Evolutionary conservation across 2,329 filamentous ascomycete species (phyloP), one percentile per base, ranked within the genome.

Genomic region (Aureobasidium lini): DNA sequence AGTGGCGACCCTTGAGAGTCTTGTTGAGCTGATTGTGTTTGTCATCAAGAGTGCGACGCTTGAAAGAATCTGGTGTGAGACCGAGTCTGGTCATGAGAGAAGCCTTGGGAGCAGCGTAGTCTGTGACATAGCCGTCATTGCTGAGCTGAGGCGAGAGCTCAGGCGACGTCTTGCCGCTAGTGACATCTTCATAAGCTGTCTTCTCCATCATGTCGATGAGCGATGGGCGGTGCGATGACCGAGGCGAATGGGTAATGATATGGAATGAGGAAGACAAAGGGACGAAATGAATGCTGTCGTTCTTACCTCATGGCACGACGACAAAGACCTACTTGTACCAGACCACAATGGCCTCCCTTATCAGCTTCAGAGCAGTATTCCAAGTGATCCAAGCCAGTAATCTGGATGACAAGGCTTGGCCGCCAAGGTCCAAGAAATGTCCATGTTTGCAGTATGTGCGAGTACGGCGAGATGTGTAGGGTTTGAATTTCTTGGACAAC

Each of bases 1-100:
- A 52, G 60, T 70, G 69, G 6, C 69, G 61, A 28, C 61, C 57
- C 60, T 69, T 68, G 61, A 63, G 56, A 13, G 67, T 69, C 64
- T 69, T 65, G 65, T 70, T 70, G 40, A 70, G 62, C 60, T 68
- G 67, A 54, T 69, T 69, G 63, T 69, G 65, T 62, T 67, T 66
- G 64, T 71, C 69, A 36, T 62, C 63, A 11, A 66, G 59, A 1
- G 65, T 67, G 16, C 69, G 64, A 11, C 63, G 63, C 60, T 61
- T 63, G 66, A 71, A 71, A 0, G 67, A 69, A 7, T 67, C 65
- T 2, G 66, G 59, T 5, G 66, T 68, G n/a, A 71, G 39, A 57
- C 69, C 69, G 58, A 71, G 31, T 50, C 69, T 64, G 40, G 68
- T 70, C 64, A 63, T 57, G 42, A 68, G 52, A 15, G 49, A 36